Base-by-base conservation (phyloP, 352 stramenopile genomes). In the Hyaloperonospora brassicae region DNA sequence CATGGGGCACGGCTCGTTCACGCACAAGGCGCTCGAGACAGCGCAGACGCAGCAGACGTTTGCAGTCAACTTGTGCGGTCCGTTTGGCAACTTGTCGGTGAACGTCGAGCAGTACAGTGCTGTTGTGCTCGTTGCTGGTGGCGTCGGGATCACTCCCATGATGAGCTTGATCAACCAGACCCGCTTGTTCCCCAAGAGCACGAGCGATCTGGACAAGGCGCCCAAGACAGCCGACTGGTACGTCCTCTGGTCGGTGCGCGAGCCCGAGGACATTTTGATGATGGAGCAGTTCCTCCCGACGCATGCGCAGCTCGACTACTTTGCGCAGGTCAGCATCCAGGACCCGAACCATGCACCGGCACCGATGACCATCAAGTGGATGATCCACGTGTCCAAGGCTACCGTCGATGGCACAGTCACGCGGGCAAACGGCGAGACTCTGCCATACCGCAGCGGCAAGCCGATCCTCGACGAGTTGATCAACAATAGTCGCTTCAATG, bases 91-190 rank as follows among this genome's bases (percentile, higher is more conserved):
- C 35, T 59, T 84, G 49, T 73, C 72, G 10, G 52, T 90, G 2
- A 68, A 89, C 24, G 58, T 88, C 5, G 68, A 86, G 4, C 55
- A 61, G 22, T 93, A 89, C 49, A 77, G 89, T 21, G 63, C 73
- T 0, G 64, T 90, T 13, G 58, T 93, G 36, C 51, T 93, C 23
- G 58, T 90, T 36, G 77, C 70, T 14, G 79, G 82, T 12, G 82
- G 82, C 47, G 75, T 93, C 11, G 82, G 82, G 48, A 81, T 93
- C 47, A 93, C 79, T 4, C 82, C 82, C 5, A 74, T 93, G 55
- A 68, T 90, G 49, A 89, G 68, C 39, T 38, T 87, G 5, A 62
- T 90, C 50, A 90, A 93, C 67, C 78, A 93, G 61, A 70, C 70
- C 34, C 63, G 68, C 4, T 52, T 76, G 50, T 76, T 73, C 41